phyloP scores from a whole-genome alignment of 441 rosid species.

The Populus trichocarpa region DNA sequence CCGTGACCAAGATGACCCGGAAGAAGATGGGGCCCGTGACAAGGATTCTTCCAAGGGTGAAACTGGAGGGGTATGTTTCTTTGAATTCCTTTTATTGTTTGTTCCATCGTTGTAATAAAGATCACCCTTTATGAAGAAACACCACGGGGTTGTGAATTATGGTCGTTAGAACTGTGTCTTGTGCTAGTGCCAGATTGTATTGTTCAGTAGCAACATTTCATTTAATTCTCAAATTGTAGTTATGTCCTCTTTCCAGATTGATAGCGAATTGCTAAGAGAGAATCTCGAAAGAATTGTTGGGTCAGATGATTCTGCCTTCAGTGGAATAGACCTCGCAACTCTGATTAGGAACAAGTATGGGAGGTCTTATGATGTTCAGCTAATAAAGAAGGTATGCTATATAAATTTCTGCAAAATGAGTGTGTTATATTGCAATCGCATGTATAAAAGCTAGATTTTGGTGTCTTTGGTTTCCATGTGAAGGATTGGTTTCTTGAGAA shows the following conservation, averaged over 20 bases:
- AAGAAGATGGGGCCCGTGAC: constrained; percentile 32
- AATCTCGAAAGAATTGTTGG: constrained; percentile 93
- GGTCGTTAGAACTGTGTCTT: background rate
- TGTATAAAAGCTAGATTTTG: background rate
- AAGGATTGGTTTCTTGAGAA: background rate
- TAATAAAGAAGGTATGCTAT: constrained; percentile 75
- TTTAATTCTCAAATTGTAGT: too few species aligned
- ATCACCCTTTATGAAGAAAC: background rate
- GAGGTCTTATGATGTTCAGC: constrained; percentile 88
- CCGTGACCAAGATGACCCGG: constrained; percentile 33
- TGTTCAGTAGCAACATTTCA: background rate
- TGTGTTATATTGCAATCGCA: background rate
- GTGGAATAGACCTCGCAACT: constrained; percentile 90
- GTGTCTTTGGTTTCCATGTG: background rate
- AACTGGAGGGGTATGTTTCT: constrained; percentile 35
- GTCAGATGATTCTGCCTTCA: constrained; percentile 79
- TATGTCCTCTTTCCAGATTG: constrained; percentile 33
- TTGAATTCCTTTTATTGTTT: background rate
- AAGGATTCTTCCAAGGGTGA: constrained; percentile 35
- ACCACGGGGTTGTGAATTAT: constrained; percentile 15
- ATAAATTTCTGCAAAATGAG: background rate
- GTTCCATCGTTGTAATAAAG: background rate
- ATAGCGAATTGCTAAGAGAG: constrained; percentile 53
- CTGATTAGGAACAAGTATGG: constrained; percentile 91
- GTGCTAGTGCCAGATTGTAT: background rate